Evolutionary conservation across 2,329 filamentous ascomycete species (phyloP).

Genomic region (Botrytis byssoidea): DNA sequence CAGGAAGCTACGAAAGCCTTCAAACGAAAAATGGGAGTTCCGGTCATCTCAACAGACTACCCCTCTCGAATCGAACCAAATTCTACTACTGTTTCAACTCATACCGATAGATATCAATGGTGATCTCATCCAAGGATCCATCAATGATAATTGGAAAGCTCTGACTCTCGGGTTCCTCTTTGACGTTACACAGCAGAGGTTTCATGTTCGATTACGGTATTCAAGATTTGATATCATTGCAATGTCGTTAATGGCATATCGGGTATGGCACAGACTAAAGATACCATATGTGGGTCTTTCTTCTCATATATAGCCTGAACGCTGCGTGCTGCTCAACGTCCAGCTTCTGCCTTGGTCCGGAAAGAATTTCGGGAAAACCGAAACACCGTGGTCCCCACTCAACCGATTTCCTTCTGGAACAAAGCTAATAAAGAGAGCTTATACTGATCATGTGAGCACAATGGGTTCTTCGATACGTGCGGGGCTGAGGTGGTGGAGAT

Average conservation of each 20-base stretch:
- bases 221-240: fast-evolving
- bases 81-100: fast-evolving
- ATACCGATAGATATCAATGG: background rate
- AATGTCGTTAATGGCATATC: fast-evolving
- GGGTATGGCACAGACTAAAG: fast-evolving
- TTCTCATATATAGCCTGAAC: background rate
- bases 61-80: background rate
- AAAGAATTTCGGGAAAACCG: background rate
- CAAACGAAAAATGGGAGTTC: background rate
- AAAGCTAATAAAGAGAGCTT: background rate
- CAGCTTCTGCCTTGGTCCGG: background rate
- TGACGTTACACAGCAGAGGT: fast-evolving
- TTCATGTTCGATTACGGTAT: background rate
- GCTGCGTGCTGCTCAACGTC: too few relatives aligned
- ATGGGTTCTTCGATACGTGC: background rate
- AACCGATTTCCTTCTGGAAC: fast-evolving
- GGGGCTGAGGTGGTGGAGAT: background rate
- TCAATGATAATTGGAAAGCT: background rate
- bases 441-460: background rate
- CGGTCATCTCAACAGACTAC: background rate
- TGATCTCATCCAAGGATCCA: fast-evolving
- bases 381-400: background rate
- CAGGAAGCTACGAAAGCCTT: background rate
- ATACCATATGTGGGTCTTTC: fast-evolving
- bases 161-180: background rate